Conservation (phyloP, 192 early-diverging fungal species). For the Entophlyctis luteolus region DNA sequence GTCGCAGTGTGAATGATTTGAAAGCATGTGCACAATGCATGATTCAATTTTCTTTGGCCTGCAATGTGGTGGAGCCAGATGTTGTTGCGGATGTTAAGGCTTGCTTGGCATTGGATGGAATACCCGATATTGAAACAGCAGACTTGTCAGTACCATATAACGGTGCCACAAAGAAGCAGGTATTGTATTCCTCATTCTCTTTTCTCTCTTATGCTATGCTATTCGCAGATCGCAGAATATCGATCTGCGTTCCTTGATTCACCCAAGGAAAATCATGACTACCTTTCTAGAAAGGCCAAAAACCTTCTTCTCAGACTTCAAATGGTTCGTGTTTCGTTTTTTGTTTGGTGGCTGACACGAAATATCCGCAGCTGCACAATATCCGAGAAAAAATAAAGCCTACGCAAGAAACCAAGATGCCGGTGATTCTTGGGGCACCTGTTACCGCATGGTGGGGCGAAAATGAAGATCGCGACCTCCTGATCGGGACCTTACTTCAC, state of each 20-base stretch:
- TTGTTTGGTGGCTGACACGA: neutral
- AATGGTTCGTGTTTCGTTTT: slow-evolving; percentile 37
- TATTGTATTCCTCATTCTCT: neutral
- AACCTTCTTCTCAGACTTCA: slow-evolving; percentile 71
- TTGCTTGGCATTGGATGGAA: slow-evolving; percentile 21
- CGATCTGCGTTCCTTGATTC: slow-evolving; percentile 68
- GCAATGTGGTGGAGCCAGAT: slow-evolving; percentile 56
- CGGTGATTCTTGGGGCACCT: slow-evolving; percentile 58
- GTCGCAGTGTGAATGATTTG: slow-evolving; percentile 42
- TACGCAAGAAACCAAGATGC: slow-evolving; percentile 60
- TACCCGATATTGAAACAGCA: slow-evolving; percentile 30
- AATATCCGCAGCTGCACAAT: slow-evolving; percentile 48
- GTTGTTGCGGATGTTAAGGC: slow-evolving; percentile 59
- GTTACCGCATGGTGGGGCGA: slow-evolving; percentile 65
- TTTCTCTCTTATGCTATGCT: neutral
- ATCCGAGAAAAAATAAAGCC: slow-evolving; percentile 71
- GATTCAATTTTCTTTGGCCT: slow-evolving; percentile 47
- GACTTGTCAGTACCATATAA: slow-evolving; percentile 57
- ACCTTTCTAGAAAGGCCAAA: slow-evolving; percentile 64
- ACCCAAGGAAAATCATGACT: slow-evolving; percentile 68
- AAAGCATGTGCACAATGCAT: slow-evolving; percentile 30
- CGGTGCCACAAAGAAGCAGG: slow-evolving; percentile 62
- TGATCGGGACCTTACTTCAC: slow-evolving; percentile 72
- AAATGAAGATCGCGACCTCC: slow-evolving; percentile 71
- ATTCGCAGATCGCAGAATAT: slow-evolving; percentile 53